Evolutionary conservation across 169 alveolate species (phyloP), one percentile per base, ranked within the genome.

Genomic region (Plasmodium adleri): DNA sequence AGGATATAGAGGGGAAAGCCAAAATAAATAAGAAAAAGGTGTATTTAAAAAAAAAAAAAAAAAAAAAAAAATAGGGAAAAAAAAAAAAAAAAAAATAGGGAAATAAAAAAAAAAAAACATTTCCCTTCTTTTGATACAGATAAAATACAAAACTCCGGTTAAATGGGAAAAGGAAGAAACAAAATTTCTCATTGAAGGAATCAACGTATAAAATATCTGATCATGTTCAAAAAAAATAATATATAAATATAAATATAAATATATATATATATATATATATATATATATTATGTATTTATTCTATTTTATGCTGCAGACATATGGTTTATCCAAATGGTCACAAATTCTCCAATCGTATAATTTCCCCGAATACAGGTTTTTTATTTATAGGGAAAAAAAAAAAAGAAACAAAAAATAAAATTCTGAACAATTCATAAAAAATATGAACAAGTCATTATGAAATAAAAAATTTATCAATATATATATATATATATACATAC

Each of bases 251-350:
- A 62, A 17, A 62, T 12, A 26, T 62, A 62, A n/a, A 62, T 5
- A 60, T 22, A n/a, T 60, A 39, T 24, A 10, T 24, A 22, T 50
- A 50, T 50, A 8, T 54, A 54, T 54, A 54, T 54, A 54, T 54
- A n/a, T 54, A 54, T 54, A n/a, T 54, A 54, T 54, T 13, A 68
- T 43, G 60, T 6, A 22, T 20, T 28, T 12, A 32, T 26, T 68
- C 17, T 6, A 22, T 13, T 68, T 22, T 54, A 13, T 26, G 1
- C 58, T 26, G 13, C 56, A 66, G 78, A 58, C 20, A 1, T 78
- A 64, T 26, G 78, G 89, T 24, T 22, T 78, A 49, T 76, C 76
- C 12, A 76, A 64, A 56, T 49, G 89, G 89, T 56, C 78, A 22
- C 15, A 64, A 76, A 76, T 76, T 50, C 13, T 64, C 22, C 60